A percentile compares a stretch with the other conserved stretches of the same genome.
These are phyloP conservation scores for Novymonas esmeraldas DNA, from an alignment of 208 protist species.

Conservation along the genomic window DNA sequence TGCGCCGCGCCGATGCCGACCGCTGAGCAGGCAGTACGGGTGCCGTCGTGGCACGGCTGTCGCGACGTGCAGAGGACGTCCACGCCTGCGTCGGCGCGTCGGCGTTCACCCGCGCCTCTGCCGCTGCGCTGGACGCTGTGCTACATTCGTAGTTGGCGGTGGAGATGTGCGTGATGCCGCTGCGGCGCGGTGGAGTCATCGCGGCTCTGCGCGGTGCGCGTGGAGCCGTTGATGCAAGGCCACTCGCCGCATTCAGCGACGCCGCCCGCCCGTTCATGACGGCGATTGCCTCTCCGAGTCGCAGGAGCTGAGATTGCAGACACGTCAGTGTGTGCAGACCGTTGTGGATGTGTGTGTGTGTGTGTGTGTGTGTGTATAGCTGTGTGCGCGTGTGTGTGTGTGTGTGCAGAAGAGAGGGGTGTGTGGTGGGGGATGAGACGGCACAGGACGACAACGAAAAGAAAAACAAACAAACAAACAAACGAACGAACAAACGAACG, in stretches of 20 bases:
- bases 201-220: too few relatives aligned
- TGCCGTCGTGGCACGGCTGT: not conserved
- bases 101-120: too few relatives aligned
- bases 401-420: not conserved
- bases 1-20: slow-evolving; percentile 1
- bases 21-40: not conserved
- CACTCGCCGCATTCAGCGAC: too few relatives aligned
- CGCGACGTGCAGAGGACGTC: not conserved
- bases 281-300: too few relatives aligned
- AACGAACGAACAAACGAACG: too few relatives aligned
- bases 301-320: too few relatives aligned
- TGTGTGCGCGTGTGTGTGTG: not conserved
- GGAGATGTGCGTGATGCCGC: slow-evolving; percentile 19
- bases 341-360: not conserved
- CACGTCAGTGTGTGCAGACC: not conserved
- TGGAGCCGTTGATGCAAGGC: too few relatives aligned
- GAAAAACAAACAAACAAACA: too few relatives aligned
- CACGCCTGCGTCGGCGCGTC: too few relatives aligned
- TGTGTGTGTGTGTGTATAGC: not conserved
- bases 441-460: not conserved
- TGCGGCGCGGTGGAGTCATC: slow-evolving; percentile 11
- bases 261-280: too few relatives aligned
- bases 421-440: not conserved
- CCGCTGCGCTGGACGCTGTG: not conserved
- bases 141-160: slow-evolving; percentile 1